A percentile compares a stretch with the other conserved stretches of the same genome.
Conservation (phyloP, 345 rosid genomes). For the Hypericum androsaemum region DNA sequence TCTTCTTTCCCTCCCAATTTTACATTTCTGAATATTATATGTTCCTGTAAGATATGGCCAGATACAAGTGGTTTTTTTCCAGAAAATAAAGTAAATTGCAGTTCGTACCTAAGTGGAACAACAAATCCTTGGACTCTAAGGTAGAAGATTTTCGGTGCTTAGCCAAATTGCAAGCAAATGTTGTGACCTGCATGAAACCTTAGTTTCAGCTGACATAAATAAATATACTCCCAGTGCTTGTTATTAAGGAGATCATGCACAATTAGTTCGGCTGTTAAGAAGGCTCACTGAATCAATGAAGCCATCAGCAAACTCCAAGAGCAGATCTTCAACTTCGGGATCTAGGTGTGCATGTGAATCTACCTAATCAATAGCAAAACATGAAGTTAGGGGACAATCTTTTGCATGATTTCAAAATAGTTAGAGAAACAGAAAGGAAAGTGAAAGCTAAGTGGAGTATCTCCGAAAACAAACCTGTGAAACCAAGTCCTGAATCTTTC, state of each 20-base stretch:
- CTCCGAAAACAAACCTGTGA: slow-evolving; percentile 48
- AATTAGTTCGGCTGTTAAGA: slow-evolving; percentile 8
- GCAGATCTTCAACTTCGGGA: slow-evolving; percentile 88
- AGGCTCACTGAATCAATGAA: slow-evolving; percentile 86
- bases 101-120: slow-evolving; percentile 75
- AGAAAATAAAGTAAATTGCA: no score
- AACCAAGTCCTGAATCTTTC: slow-evolving; percentile 96
- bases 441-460: neutral
- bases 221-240: neutral
- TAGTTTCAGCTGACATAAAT: neutral
- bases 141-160: slow-evolving; percentile 91
- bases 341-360: slow-evolving; percentile 65
- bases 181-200: slow-evolving; percentile 51
- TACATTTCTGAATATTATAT: no score
- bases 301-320: slow-evolving; percentile 88
- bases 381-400: slow-evolving; percentile 3
- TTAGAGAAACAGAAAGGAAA: neutral
- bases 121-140: slow-evolving; percentile 78
- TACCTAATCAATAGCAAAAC: slow-evolving; percentile 42
- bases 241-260: neutral
- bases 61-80: no score
- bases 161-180: slow-evolving; percentile 81
- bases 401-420: neutral
- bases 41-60: no score
- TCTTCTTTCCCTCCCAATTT: no score